Evolutionary conservation across 129 eudicot genomes (phyloP), one percentile per base, ranked within the genome.

Genomic region (Lactuca sativa): DNA sequence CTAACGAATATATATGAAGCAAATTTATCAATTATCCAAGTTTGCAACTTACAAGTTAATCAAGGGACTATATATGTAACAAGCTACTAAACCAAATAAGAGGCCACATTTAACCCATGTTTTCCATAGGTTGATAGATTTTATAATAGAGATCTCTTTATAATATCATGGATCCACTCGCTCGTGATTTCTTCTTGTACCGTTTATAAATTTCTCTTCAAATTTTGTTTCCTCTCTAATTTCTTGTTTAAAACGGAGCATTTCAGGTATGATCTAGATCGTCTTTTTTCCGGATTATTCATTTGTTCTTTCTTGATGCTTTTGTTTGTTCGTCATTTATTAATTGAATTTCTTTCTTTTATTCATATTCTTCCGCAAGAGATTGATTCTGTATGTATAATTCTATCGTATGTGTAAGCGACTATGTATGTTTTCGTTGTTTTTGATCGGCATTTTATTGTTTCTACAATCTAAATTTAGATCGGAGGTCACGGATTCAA

Each of bases 51-150:
- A 59, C n/a, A 31, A 32, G 30, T 34, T 60, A 34, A 34, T 60
- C 25, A 60, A 60, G 47, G 66, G 48, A 60, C 31, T n/a, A 36
- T 14, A 34, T 60, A 34, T n/a, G 66, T 60, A 60, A 60, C 16
- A 33, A 60, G 34, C 66, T 47, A 11, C 52, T 47, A 47, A 47
- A 11, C 52, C 52, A 34, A 60, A 60, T 60, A 60, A 60, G 65
- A 60, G 65, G 65, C 65, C 65, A 60, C 65, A 60, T 60, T 60
- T 60, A 60, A 60, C 48, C 65, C 65, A 60, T 60, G 65, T 25
- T 34, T 60, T 60, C 17, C 48, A n/a, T 34, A 60, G 48, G 65
- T 60, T 60, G 65, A 60, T 60, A 38, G 12, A 43, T 43, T 7
- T 8, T 4, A 47, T 47, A n/a, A n/a, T n/a, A n/a, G n/a, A n/a